Base-by-base conservation (phyloP, 495 filamentous ascomycete species). In the Astrocystis sublimbata region DNA sequence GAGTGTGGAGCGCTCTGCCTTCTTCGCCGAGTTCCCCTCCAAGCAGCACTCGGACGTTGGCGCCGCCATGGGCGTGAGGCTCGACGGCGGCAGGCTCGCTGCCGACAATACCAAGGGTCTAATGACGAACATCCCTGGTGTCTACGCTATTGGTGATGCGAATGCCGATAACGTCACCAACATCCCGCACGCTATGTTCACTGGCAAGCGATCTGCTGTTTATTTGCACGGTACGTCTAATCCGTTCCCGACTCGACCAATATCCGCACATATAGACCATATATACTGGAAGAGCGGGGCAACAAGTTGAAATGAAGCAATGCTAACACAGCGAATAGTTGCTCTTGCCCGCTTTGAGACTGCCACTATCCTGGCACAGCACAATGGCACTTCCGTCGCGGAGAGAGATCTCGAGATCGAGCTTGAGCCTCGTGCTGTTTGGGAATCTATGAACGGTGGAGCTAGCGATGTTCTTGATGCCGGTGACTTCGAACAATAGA, bases 181-280 rank as follows among this genome's bases (percentile, higher is more conserved):
- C 57, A 83, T 87, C 17, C 83, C 84, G 0, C 85, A 87, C 59
- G 85, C 84, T 1, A 78, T 87, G 72, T 87, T 75, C 63, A 81
- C 73, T 28, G 83, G 80, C 1, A 87, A 86, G 76, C 68, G 80
- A 42, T 78, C 83, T 7, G 82, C 79, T 5, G 84, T 86, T 17
- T 85, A 71, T 52, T 45, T 83, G 23, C 84, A 86, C 68, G 81
- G 83, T 85, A 64, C 69, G 80, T 72, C 17, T 13, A 12, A 38
- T 9, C 6, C 41, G 1, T 31, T 4, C 17, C 36, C 17, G 1
- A n/a, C 21, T 31, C n/a, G 1, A 24, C 35, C n/a, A n/a, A n/a
- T n/a, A n/a, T n/a, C 6, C 10, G 28, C 19, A 41, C 28, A 0
- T 42, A 24, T 13, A 5, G n/a, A 15, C 40, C 3, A 40, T 17